Base-by-base conservation (phyloP, 306 rosid genomes). In the Prunus persica region DNA sequence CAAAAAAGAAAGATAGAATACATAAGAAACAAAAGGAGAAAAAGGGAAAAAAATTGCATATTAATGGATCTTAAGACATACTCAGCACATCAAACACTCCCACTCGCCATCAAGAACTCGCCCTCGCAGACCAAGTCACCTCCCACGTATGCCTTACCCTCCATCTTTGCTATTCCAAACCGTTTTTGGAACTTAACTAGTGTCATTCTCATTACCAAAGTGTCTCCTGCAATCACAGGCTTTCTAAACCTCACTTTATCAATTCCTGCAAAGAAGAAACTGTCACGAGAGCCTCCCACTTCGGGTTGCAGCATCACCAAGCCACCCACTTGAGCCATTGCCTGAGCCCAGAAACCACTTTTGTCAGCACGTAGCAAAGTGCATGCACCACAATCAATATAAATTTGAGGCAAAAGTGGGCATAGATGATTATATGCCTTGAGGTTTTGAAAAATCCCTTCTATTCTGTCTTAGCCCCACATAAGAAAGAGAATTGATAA, bases 321-420 rank as follows among this genome's bases (percentile, higher is more conserved):
- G 70, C 97, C 98, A 51, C 98, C 98, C 73, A 88, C 97, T 78
- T 94, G 98, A 60, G 98, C 98, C 96, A 94, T 81, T 83, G 98
- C 98, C 98, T 91, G 87, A 64, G 76, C 38, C 57, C 69, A 79
- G 78, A 57, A 51, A 73, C 15, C 77, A 57, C 11, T 30, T 47
- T 55, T 34, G 50, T 79, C 61, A 79, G 67, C 18, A 65, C 73
- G 55, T 57, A 41, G 4, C 32, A 73, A 57, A 47, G 19, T 46
- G 4, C 20, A 54, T 14, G 58, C 73, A 3, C n/a, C 11, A 25
- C 27, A 49, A 72, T 62, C 18, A 66, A 41, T 38, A 13, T 30
- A 45, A 56, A 22, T 70, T 52, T 25, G 14, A n/a, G 55, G 19
- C 50, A 58, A 20, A 69, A 14, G 1, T 13, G 13, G 49, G 8